Evolutionary conservation across 345 rosid genomes (phyloP).

Genomic region (Heritiera littoralis): DNA sequence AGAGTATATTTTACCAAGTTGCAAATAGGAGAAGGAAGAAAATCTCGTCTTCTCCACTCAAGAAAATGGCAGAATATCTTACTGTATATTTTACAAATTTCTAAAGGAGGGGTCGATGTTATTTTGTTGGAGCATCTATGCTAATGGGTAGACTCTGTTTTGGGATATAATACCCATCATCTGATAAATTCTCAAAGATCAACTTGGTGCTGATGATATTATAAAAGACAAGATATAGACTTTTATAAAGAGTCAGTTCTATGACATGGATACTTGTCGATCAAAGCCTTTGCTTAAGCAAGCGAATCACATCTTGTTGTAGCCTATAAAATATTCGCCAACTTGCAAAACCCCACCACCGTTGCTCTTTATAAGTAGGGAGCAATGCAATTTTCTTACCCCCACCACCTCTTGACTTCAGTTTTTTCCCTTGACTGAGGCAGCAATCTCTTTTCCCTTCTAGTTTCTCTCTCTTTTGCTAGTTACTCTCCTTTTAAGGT

Average conservation of each 20-base stretch:
- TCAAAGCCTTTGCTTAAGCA: slow-evolving; percentile 32
- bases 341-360: slow-evolving; percentile 41
- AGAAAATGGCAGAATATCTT: slow-evolving; percentile 29
- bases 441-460: neutral
- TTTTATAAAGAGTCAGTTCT: slow-evolving; percentile 27
- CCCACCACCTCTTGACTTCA: slow-evolving; percentile 44
- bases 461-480: slow-evolving; percentile 11
- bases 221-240: slow-evolving; percentile 33
- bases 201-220: slow-evolving; percentile 33
- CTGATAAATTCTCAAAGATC: slow-evolving; percentile 33
- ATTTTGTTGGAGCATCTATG: slow-evolving; percentile 31
- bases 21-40: slow-evolving; percentile 26
- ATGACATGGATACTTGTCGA: slow-evolving; percentile 32
- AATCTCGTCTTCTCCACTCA: slow-evolving; percentile 20
- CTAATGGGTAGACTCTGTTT: slow-evolving; percentile 24
- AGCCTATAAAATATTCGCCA: slow-evolving; percentile 38
- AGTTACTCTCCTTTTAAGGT: slow-evolving; percentile 12
- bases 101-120: slow-evolving; percentile 21
- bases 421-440: slow-evolving; percentile 37
- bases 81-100: slow-evolving; percentile 23
- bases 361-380: slow-evolving; percentile 45
- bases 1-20: slow-evolving; percentile 38
- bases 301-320: slow-evolving; percentile 41
- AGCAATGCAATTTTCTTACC: slow-evolving; percentile 36
- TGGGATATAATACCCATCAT: slow-evolving; percentile 49